Evolutionary conservation across 2,329 filamentous ascomycete species (phyloP), one percentile per base, ranked within the genome.

Genomic region (Didymella sp.): DNA sequence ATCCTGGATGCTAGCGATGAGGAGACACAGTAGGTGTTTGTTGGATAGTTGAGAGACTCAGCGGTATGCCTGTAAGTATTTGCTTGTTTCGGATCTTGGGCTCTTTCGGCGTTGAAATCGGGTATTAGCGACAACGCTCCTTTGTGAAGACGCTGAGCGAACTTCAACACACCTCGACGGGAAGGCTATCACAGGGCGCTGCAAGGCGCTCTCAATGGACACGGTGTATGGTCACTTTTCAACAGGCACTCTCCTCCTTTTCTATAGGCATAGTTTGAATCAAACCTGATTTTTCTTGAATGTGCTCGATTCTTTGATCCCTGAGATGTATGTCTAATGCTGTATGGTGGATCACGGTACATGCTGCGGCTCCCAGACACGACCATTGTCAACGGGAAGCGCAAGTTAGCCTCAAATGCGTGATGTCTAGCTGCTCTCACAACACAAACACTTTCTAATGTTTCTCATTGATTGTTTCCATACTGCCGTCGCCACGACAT

Each of bases 1-100:
- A 93, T 98, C 64, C 86, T 98, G 42, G 92, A 97, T 79, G 94
- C 92, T 40, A 96, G 91, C 57, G 94, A 98, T 66, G 91, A 96
- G 76, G 94, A 98, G 54, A 66, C 68, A 59, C 56, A 51, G 41
- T 69, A 55, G 49, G 47, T 27, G 24, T 30, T 13, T 21, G 21
- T n/a, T 8, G 17, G 19, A 40, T 4, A 22, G n/a, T 46, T 5
- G 24, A 37, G 21, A 8, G 28, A 30, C 35, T 19, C 21, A 17
- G 28, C 35, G 47, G n/a, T 25, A n/a, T 6, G 15, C 27, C 22
- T 43, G 38, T 55, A 57, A 12, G 50, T 54, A 47, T 38, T 42
- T 27, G 28, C 24, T 24, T 42, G 31, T 37, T 21, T 30, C 35
- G 40, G 21, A 35, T 51, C 15, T 50, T 46, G 47, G 41, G 51